phyloP scores from a whole-genome alignment of 2,329 filamentous ascomycete species.

The Talaromyces atroroseus region DNA sequence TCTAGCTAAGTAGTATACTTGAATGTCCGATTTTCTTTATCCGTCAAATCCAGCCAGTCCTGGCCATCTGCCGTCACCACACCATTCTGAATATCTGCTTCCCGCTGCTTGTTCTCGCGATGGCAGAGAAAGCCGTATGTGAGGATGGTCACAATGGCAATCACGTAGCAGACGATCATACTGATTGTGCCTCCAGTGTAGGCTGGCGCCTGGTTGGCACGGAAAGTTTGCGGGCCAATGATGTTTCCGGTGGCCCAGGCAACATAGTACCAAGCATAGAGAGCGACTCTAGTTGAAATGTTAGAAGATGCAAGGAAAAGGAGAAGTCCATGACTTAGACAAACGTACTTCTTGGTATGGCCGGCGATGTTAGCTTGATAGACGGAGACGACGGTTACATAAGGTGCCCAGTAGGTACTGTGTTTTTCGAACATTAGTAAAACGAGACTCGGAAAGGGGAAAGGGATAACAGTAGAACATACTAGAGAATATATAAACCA shows the following conservation, averaged over 20 bases:
- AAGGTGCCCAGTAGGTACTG: constrained; percentile 7
- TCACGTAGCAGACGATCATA: constrained; percentile 9
- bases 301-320: neutral
- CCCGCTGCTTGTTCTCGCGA: neutral
- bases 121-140: constrained; percentile 1
- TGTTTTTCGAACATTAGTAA: neutral
- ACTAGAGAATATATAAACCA: constrained; percentile 5
- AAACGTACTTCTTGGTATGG: constrained; percentile 7
- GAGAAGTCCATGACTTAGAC: too few relatives aligned
- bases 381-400: constrained; percentile 7
- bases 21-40: constrained; percentile 3
- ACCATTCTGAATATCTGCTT: constrained; percentile 5
- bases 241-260: constrained; percentile 8
- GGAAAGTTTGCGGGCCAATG: constrained; percentile 8
- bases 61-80: constrained; percentile 2
- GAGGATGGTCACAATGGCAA: neutral
- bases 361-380: constrained; percentile 9
- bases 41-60: constrained; percentile 10
- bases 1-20: constrained; percentile 4
- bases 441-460: neutral
- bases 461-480: neutral
- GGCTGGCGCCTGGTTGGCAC: neutral
- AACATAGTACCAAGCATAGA: constrained; percentile 8
- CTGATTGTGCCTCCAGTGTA: constrained; percentile 6
- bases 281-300: neutral